phyloP scores from a whole-genome alignment of 2,329 filamentous ascomycete genomes.

The Penicillium sp. region DNA sequence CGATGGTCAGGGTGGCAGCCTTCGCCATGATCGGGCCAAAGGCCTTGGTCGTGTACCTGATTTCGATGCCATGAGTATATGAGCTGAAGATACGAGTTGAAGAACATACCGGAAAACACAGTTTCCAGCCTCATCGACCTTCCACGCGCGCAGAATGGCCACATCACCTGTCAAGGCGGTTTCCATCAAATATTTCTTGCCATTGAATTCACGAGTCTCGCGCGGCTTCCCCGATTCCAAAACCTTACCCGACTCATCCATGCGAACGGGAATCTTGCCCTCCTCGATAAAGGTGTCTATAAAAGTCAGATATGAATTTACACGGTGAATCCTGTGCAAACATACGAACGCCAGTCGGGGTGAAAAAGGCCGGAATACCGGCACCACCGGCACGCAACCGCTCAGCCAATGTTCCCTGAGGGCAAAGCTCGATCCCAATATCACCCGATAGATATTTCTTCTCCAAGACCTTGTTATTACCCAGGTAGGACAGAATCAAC shows the following conservation, averaged over 20 bases:
- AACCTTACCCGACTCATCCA: conserved; percentile 83
- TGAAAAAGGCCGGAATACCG: conserved; percentile 79
- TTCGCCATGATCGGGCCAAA: conserved; percentile 79
- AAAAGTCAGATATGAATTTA: background rate
- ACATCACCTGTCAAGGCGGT: conserved; percentile 73
- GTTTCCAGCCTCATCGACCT: conserved; percentile 74
- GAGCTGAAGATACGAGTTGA: background rate
- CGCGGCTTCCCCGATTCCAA: conserved; percentile 65
- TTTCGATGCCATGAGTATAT: background rate
- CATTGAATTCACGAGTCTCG: conserved; percentile 72
- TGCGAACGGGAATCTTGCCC: conserved; percentile 63
- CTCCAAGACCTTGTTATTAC: conserved; percentile 75
- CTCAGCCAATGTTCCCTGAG: conserved; percentile 58
- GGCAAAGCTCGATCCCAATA: conserved; percentile 73
- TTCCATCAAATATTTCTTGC: conserved; percentile 74
- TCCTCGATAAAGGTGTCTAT: conserved; percentile 39
- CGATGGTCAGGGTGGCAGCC: conserved; percentile 73
- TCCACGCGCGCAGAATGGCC: conserved; percentile 74
- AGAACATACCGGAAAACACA: conserved; percentile 67
- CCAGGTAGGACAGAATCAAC: conserved; percentile 73
- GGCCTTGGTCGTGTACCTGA: conserved; percentile 67
- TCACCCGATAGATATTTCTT: conserved; percentile 73
- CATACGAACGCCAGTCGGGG: conserved; percentile 68
- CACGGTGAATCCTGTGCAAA: conserved; percentile 12
- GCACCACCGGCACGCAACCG: conserved; percentile 70